These are phyloP conservation scores for Xylaria longipes DNA, from an alignment of 495 filamentous ascomycete genomes.

Conservation along the genomic window DNA sequence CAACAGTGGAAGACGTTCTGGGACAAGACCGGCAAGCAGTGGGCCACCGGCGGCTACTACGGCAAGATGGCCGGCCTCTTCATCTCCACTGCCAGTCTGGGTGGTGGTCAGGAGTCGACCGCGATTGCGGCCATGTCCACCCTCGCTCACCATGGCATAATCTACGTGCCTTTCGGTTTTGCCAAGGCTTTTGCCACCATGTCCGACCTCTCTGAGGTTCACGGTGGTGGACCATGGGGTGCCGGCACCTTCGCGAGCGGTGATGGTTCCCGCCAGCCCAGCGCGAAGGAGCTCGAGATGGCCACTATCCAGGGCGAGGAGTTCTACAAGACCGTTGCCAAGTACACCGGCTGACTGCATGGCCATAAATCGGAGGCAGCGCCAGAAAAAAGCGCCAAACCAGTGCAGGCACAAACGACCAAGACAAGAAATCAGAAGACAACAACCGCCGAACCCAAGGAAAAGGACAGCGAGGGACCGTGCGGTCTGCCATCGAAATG, in stretches of 20 bases:
- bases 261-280: conserved; percentile 84
- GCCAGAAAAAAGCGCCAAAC: background rate
- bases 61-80: conserved; percentile 95
- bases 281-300: conserved; percentile 72
- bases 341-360: conserved; percentile 87
- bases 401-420: conserved; percentile 28
- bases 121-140: conserved; percentile 84
- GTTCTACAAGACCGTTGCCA: conserved; percentile 82
- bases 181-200: conserved; percentile 75
- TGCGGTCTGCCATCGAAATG: conserved; percentile 40
- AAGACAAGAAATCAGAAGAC: background rate
- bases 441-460: conserved; percentile 5
- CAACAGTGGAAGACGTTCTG: conserved; percentile 84
- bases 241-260: conserved; percentile 86
- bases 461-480: conserved; percentile 30
- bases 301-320: conserved; percentile 82
- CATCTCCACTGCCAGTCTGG: conserved; percentile 78
- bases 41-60: conserved; percentile 74
- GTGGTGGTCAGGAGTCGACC: conserved; percentile 95
- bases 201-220: conserved; percentile 73
- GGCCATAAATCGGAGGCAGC: conserved; percentile 36
- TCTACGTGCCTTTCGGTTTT: conserved; percentile 95
- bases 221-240: conserved; percentile 90
- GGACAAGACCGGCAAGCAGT: conserved; percentile 80
- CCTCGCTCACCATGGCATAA: conserved; percentile 89